Evolutionary conservation across 495 filamentous ascomycete genomes (phyloP).

Genomic region (Penicillium psychrofluorescens): DNA sequence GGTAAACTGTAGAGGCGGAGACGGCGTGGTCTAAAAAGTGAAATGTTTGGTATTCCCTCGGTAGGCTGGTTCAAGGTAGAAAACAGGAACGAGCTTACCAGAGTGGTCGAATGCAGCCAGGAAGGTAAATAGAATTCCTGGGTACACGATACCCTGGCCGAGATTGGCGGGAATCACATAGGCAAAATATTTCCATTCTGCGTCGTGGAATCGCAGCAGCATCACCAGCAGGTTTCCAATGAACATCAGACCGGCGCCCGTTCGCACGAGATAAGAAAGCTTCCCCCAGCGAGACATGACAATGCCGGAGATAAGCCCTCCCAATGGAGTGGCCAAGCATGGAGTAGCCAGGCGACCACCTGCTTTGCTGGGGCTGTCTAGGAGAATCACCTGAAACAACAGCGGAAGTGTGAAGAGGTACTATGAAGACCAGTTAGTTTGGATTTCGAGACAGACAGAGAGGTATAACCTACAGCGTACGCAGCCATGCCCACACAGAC

Average conservation of each 20-base stretch:
- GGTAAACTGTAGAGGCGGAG: conserved; percentile 55
- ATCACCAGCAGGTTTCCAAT: conserved; percentile 52
- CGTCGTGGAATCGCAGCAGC: conserved; percentile 48
- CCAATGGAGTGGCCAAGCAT: conserved; percentile 53
- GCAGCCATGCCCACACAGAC: conserved; percentile 54
- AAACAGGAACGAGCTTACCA: conserved; percentile 26
- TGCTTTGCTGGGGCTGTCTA: conserved; percentile 54
- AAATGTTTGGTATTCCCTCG: not conserved
- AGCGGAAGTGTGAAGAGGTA: conserved; percentile 60
- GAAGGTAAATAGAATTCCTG: conserved; percentile 55
- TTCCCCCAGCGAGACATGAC: conserved; percentile 61
- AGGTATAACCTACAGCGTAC: conserved; percentile 46
- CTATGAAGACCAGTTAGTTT: conserved; percentile 19
- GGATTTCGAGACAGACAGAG: not conserved
- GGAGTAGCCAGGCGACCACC: conserved; percentile 53
- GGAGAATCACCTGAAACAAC: conserved; percentile 56
- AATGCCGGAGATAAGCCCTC: conserved; percentile 51
- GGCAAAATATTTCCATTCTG: conserved; percentile 54
- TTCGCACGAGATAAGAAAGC: conserved; percentile 45
- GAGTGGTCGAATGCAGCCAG: conserved; percentile 56
- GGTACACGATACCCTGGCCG: conserved; percentile 58
- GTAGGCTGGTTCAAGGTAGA: not conserved
- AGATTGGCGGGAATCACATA: conserved; percentile 59
- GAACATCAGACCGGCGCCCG: conserved; percentile 51
- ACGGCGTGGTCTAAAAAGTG: conserved; percentile 51